Evolutionary conservation across 2,329 filamentous ascomycete species (phyloP).

Genomic region (Aspergillus luchuensis): DNA sequence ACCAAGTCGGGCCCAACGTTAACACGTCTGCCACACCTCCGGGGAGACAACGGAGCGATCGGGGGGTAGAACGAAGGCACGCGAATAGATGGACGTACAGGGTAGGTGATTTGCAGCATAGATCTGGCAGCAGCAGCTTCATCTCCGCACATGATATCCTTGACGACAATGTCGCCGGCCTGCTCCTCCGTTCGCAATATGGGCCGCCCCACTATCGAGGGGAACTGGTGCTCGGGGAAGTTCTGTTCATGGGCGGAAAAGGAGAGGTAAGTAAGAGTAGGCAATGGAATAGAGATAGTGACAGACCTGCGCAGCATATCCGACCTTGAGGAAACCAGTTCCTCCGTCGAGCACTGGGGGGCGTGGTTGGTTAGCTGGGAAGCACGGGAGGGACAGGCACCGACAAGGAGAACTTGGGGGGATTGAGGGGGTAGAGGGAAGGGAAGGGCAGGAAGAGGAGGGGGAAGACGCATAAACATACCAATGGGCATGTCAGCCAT

Average conservation of each 20-base stretch:
- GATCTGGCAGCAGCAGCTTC: conserved; percentile 93
- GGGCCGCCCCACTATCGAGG: conserved; percentile 94
- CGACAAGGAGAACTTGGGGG: conserved; percentile 11
- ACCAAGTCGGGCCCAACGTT: conserved; percentile 18
- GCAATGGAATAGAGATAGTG: background rate
- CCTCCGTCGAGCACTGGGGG: conserved; percentile 92
- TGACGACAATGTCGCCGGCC: conserved; percentile 72
- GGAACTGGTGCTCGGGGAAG: conserved; percentile 98
- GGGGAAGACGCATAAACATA: conserved; percentile 27
- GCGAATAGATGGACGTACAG: conserved; percentile 54
- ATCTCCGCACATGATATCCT: conserved; percentile 99
- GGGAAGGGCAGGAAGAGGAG: conserved; percentile 16
- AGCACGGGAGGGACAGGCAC: conserved; percentile 11
- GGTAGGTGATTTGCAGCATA: conserved; percentile 98
- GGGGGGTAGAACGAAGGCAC: conserved; percentile 17
- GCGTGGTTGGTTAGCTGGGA: conserved; percentile 31
- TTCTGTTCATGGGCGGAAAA: conserved; percentile 61
- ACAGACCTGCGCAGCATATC: conserved; percentile 84
- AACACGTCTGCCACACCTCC: conserved; percentile 22
- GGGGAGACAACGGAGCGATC: conserved; percentile 7
- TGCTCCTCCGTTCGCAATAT: conserved; percentile 95
- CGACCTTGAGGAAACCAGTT: conserved; percentile 99
- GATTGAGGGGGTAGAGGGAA: conserved; percentile 22
- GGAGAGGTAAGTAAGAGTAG: conserved; percentile 1
- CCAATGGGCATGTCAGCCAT: conserved; percentile 56